A percentile compares a stretch with the other conserved stretches of the same genome.
Conservation (phyloP, 2,329 filamentous ascomycete species). For the Aspergillus pseudonomiae region DNA sequence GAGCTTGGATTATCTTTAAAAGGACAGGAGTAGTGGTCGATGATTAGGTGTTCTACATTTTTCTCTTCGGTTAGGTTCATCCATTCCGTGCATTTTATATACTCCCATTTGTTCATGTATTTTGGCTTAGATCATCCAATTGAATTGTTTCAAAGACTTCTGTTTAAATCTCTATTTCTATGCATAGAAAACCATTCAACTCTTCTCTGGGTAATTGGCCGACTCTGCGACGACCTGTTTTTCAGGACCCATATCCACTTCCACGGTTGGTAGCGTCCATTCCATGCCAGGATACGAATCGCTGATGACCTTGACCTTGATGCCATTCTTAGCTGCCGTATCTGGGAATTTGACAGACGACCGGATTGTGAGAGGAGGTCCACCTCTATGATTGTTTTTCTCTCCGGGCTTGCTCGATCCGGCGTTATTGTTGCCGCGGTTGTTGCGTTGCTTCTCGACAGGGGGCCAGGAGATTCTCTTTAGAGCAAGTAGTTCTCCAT, state of each 20-base stretch:
- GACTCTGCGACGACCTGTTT: slow-evolving; percentile 20
- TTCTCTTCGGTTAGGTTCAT: neutral
- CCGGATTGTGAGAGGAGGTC: slow-evolving; percentile 24
- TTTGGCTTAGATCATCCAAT: neutral
- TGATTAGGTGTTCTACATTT: neutral
- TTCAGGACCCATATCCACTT: slow-evolving; percentile 48
- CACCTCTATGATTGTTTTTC: slow-evolving; percentile 19
- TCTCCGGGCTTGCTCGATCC: slow-evolving; percentile 21
- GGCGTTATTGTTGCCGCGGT: slow-evolving; percentile 6
- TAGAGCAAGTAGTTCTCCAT: slow-evolving; percentile 79
- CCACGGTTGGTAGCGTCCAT: slow-evolving; percentile 57
- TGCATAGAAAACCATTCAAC: neutral
- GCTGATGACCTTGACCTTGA: slow-evolving; percentile 78
- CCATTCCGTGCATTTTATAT: neutral
- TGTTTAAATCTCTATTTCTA: neutral
- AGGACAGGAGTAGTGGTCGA: neutral
- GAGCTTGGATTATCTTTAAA: neutral
- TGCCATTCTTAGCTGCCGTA: slow-evolving; percentile 52
- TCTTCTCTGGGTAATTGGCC: slow-evolving; percentile 20
- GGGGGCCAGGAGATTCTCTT: slow-evolving; percentile 80
- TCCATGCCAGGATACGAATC: slow-evolving; percentile 83
- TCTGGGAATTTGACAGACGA: slow-evolving; percentile 38
- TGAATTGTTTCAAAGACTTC: neutral
- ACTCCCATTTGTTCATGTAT: neutral
- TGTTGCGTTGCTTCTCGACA: slow-evolving; percentile 24